Base-by-base conservation (phyloP, 2,329 filamentous ascomycete species). In the Lachnellula hyalina region DNA sequence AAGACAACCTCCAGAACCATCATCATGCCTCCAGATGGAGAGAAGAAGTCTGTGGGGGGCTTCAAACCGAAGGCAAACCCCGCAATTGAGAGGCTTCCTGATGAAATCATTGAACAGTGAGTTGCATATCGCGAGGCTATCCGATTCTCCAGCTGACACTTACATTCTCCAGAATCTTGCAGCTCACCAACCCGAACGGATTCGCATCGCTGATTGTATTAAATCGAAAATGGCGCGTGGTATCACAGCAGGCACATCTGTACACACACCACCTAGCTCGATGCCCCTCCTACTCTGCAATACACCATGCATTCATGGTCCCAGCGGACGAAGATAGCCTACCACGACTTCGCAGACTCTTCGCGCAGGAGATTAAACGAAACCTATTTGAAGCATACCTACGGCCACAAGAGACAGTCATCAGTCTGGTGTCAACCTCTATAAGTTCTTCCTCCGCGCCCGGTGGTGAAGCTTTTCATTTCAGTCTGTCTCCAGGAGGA, bases 381-480 rank as follows among this genome's bases (percentile, higher is more conserved):
- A 90, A 89, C 71, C 76, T 90, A 48, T 93, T 92, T 68, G 84
- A 89, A 62, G 83, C 85, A 36, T 92, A 89, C 68, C 70, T 90
- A 50, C 81, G 86, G 17, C 89, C 89, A 4, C 79, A 73, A 56
- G 78, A 81, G 65, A 92, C 86, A 5, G 76, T 89, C 45, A 81
- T 96, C 65, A 92, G 87, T 67, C 77, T 96, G 50, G 84, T 95
- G 12, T 94, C 89, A 38, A 90, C 86, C 49, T 91, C 88, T 5
- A 89, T 89, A 62, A 93, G 88, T 68, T 92, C 89, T 0, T 90
- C 88, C 1, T 90, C 90, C 21, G 81, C 81, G 2, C 90, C 90
- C 1, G 87, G 87, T 35, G 89, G 89, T 34, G 90, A 96, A 70
- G 89, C 89, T 46, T 89, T 96, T 74, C 87, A 90, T 52, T 96